These are phyloP conservation scores for Chytriomyces hyalinus DNA, from an alignment of 192 early-diverging fungal species.

Conservation along the genomic window DNA sequence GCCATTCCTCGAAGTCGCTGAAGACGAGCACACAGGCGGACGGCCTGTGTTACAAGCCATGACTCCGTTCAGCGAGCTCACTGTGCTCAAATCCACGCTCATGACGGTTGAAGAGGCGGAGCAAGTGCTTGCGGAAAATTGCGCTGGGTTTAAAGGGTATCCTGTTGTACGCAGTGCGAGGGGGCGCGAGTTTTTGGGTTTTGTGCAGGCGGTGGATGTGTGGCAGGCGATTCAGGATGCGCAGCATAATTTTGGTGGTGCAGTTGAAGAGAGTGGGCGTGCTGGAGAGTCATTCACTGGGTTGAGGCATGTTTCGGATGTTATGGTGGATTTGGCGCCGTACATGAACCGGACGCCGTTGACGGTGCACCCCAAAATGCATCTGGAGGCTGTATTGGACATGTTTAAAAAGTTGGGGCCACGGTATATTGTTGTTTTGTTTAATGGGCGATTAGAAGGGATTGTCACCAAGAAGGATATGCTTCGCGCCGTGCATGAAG, in stretches of 20 bases:
- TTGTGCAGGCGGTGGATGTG: neutral
- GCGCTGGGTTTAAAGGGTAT: slow-evolving; percentile 4
- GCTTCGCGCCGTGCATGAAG: slow-evolving; percentile 40
- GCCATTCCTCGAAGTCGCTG: slow-evolving; percentile 57
- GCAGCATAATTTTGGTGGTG: slow-evolving; percentile 2
- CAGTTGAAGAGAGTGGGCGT: neutral
- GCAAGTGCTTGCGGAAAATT: slow-evolving; percentile 3
- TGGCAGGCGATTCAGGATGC: slow-evolving; percentile 3
- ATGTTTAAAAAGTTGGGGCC: slow-evolving; percentile 62
- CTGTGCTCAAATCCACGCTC: slow-evolving; percentile 38
- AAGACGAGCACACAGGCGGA: slow-evolving; percentile 64
- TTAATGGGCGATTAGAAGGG: slow-evolving; percentile 44
- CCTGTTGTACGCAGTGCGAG: slow-evolving; percentile 16
- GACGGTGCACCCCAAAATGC: slow-evolving; percentile 47
- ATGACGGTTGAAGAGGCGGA: slow-evolving; percentile 42
- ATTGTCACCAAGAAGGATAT: slow-evolving; percentile 59
- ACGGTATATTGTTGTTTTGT: slow-evolving; percentile 48
- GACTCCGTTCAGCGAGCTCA: slow-evolving; percentile 62
- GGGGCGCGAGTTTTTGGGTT: slow-evolving; percentile 24
- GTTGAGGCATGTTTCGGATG: neutral
- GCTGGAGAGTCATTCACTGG: neutral
- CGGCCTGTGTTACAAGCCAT: slow-evolving; percentile 48
- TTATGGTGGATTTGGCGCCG: slow-evolving; percentile 32
- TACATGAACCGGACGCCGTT: slow-evolving; percentile 50
- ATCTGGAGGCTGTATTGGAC: slow-evolving; percentile 57